Evolutionary conservation across 2,329 filamentous ascomycete genomes (phyloP).

Genomic region (Neofusicoccum umdonicola): DNA sequence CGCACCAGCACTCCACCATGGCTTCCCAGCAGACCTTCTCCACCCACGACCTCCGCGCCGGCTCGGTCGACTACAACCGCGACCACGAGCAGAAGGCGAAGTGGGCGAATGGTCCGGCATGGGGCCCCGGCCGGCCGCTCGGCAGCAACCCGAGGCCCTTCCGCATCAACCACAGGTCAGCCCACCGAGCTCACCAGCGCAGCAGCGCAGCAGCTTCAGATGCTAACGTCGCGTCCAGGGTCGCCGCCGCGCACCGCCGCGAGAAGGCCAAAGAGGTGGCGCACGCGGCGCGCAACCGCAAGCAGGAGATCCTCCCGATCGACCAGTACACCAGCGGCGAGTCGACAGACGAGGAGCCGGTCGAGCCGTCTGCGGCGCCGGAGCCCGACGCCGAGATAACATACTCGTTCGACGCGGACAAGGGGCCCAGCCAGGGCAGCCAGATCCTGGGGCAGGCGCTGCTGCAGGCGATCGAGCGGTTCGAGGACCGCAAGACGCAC

Average conservation of each 20-base stretch:
- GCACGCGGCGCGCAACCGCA: conserved; percentile 28
- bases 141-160: conserved; percentile 38
- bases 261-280: conserved; percentile 13
- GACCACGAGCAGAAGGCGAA: conserved; percentile 51
- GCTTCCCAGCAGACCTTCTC: conserved; percentile 47
- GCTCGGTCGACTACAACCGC: conserved; percentile 52
- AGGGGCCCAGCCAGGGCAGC: conserved; percentile 53
- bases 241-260: conserved; percentile 3
- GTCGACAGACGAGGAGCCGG: conserved; percentile 46
- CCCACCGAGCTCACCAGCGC: neutral
- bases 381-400: conserved; percentile 49
- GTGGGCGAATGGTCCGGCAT: conserved; percentile 48
- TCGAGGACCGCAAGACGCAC: conserved; percentile 59
- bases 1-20: conserved; percentile 36
- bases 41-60: conserved; percentile 54
- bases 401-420: conserved; percentile 54
- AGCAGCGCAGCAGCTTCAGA: neutral
- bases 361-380: conserved; percentile 44
- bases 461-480: conserved; percentile 58
- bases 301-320: conserved; percentile 34
- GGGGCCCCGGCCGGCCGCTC: conserved; percentile 34
- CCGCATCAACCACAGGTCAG: conserved; percentile 24
- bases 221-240: neutral
- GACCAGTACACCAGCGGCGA: conserved; percentile 33
- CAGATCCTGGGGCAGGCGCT: conserved; percentile 58